phyloP scores from a whole-genome alignment of 1,139 yeast genomes.

The Geotrichum phurueaensis region DNA sequence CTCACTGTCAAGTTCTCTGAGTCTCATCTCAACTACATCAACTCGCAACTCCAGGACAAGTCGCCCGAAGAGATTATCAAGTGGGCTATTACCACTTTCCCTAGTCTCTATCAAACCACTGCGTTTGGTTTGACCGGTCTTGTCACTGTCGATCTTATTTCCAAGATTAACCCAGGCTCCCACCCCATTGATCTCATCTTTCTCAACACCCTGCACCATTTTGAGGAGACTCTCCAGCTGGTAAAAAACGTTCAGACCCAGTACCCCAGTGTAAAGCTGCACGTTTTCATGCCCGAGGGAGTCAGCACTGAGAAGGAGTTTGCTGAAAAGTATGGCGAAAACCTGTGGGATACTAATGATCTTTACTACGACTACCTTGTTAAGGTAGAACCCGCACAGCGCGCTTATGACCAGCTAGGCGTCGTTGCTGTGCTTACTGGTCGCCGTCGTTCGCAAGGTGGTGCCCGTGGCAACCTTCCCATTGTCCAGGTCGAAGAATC shows the following conservation, averaged over 20 bases:
- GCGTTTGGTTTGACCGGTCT: constrained; percentile 94
- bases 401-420: constrained; percentile 68
- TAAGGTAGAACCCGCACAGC: constrained; percentile 86
- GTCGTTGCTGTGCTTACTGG: constrained; percentile 89
- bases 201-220: constrained; percentile 86
- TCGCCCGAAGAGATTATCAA: constrained; percentile 66
- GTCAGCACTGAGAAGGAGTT: constrained; percentile 60
- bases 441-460: constrained; percentile 86
- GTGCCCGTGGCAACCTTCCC: constrained; percentile 65
- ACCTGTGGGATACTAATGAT: constrained; percentile 81
- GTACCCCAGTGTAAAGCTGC: constrained; percentile 52
- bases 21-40: constrained; percentile 41
- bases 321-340: constrained; percentile 59
- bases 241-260: constrained; percentile 51
- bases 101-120: constrained; percentile 79
- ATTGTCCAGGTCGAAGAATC: constrained; percentile 71
- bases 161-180: constrained; percentile 41
- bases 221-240: constrained; percentile 83
- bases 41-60: constrained; percentile 49
- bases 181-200: constrained; percentile 71
- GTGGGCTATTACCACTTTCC: constrained; percentile 82
- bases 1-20: constrained; percentile 19
- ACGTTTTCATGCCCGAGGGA: constrained; percentile 60
- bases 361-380: constrained; percentile 75
- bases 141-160: constrained; percentile 77